Evolutionary conservation across 441 rosid genomes (phyloP).

Genomic region (Populus trichocarpa): DNA sequence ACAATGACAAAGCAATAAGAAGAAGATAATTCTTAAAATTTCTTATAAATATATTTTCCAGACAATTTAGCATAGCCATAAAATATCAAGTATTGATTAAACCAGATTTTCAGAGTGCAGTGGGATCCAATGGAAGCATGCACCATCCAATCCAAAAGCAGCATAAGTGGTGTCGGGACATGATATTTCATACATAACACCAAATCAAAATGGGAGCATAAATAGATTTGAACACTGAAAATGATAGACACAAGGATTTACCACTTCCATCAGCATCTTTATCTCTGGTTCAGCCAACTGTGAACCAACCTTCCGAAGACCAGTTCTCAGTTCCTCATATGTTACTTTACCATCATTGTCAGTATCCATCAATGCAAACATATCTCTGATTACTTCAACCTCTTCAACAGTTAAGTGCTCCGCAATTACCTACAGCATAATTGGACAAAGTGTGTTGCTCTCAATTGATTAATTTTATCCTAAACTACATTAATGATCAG

Average conservation of each 20-base stretch:
- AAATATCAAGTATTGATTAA: background rate
- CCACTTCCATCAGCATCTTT: constrained; percentile 98
- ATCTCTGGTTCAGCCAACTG: constrained; percentile 91
- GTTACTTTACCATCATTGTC: constrained; percentile 83
- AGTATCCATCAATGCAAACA: constrained; percentile 82
- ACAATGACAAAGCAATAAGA: background rate
- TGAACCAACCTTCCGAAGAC: constrained; percentile 89
- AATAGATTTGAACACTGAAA: background rate
- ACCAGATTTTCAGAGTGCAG: background rate
- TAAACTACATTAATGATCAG: background rate
- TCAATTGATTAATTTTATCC: constrained; percentile 8
- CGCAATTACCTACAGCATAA: constrained; percentile 72
- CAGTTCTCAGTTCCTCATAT: constrained; percentile 72
- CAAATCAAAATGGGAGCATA: background rate
- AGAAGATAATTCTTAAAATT: too few species aligned
- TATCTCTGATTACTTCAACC: constrained; percentile 88
- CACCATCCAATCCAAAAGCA: background rate
- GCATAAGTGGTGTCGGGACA: background rate
- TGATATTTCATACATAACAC: background rate
- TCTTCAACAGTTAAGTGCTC: constrained; percentile 83
- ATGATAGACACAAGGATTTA: constrained; percentile 25
- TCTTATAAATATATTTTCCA: background rate
- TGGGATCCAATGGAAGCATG: background rate
- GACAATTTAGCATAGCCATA: background rate
- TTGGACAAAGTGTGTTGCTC: constrained; percentile 5